Evolutionary conservation across 306 rosid species (phyloP).

Genomic region (Prunus mume): DNA sequence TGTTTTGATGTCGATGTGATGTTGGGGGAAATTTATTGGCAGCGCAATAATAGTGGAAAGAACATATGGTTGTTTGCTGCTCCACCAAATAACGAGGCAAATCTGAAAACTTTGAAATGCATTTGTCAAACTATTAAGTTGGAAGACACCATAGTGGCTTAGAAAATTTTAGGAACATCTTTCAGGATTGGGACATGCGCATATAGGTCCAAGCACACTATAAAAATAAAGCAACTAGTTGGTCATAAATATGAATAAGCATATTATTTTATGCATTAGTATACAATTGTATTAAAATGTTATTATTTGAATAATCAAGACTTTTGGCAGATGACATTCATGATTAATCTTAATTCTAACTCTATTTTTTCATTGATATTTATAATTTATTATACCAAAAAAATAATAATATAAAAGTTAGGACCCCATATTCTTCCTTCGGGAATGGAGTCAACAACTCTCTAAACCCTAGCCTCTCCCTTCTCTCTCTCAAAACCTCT

Average conservation of each 20-base stretch:
- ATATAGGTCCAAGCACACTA: conserved; percentile 12
- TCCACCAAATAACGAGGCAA: neutral
- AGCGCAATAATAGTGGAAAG: neutral
- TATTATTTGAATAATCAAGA: too few relatives aligned
- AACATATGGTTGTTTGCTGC: neutral
- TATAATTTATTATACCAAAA: too few relatives aligned
- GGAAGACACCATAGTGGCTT: conserved; percentile 12
- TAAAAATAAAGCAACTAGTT: conserved; percentile 9
- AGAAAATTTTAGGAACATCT: conserved; percentile 24
- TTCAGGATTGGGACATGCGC: conserved; percentile 25
- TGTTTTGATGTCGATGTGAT: neutral
- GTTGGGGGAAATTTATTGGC: neutral
- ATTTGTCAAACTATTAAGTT: conserved; percentile 10
- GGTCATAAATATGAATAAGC: neutral
- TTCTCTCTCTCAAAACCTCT: too few relatives aligned
- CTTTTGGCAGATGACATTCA: too few relatives aligned
- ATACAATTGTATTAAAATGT: too few relatives aligned
- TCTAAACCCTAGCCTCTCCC: too few relatives aligned
- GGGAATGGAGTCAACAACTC: too few relatives aligned
- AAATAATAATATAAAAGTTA: too few relatives aligned
- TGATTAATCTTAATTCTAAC: too few relatives aligned
- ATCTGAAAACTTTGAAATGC: neutral
- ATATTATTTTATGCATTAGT: neutral
- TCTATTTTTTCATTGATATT: too few relatives aligned
- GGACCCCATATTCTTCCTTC: too few relatives aligned